Base-by-base conservation (phyloP, 2,329 filamentous ascomycete genomes). In the Fusarium mundagurra region DNA sequence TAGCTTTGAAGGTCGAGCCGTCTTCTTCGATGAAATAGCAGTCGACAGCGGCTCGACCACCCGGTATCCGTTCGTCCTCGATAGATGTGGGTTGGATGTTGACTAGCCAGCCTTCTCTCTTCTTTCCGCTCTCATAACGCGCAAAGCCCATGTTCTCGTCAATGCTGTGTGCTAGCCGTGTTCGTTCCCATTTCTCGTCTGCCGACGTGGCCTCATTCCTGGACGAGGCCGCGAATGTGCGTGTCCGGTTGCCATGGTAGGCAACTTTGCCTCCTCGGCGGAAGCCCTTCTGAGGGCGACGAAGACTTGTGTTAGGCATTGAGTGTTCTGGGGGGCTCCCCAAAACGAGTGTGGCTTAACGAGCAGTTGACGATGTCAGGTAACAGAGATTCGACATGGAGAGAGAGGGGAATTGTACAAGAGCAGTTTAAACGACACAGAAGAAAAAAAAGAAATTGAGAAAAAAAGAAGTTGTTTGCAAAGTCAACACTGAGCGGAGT, bases 11-110 rank as follows among this genome's bases (percentile, higher is more conserved):
- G 10, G 93, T 96, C 55, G 92, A 90, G 20, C 94, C 89, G 78
- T 97, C 93, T 67, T 96, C 94, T 78, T 95, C 94, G 68, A 99
- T 92, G 84, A 99, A 99, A 86, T 98, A 99, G 84, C 95, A 98
- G 84, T 99, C 96, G 64, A 99, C 91, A 14, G 94, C 96, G 3
- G 96, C 93, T 74, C 94, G 91, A 43, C 96, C 96, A 68, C 94
- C 94, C 4, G 93, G 92, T 51, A 93, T 89, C 76, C 94, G 93
- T 22, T 95, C 89, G 81, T 98, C 96, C 82, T 98, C 87, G 86
- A 99, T 88, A 18, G 91, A 91, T 0, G 96, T 98, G 44, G 95
- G 92, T 81, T 98, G 94, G 85, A 98, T 94, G 80, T 98, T 99
- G 77, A 96, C 94, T 8, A 99, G 90, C 96, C 96, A 99, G 73